phyloP scores from a whole-genome alignment of 345 rosid species.

The Ailanthus altissimus region DNA sequence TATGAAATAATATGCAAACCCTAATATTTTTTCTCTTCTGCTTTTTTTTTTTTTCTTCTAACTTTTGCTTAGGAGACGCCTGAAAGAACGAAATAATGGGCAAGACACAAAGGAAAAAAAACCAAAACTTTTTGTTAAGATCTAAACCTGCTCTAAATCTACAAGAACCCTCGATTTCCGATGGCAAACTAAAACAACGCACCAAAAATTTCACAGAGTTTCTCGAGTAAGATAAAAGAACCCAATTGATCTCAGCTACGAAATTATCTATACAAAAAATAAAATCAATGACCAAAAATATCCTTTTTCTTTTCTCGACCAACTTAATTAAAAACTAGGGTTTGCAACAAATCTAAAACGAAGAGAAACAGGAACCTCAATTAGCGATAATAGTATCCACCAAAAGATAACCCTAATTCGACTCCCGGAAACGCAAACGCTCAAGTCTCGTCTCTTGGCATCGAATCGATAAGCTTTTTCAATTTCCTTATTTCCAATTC shows the following conservation, averaged over 20 bases:
- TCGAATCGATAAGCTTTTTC: slow-evolving; percentile 21
- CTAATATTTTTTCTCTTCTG: slow-evolving; percentile 14
- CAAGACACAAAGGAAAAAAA: background rate
- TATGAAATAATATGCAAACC: slow-evolving; percentile 24
- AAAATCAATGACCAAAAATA: background rate
- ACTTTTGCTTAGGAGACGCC: background rate
- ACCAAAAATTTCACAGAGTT: slow-evolving; percentile 47
- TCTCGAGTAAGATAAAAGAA: slow-evolving; percentile 21
- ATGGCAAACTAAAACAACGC: slow-evolving; percentile 48
- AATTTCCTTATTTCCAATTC: background rate
- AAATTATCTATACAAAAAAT: slow-evolving; percentile 20
- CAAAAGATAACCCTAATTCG: slow-evolving; percentile 20
- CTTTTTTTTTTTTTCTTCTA: slow-evolving; percentile 8
- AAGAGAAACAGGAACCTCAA: slow-evolving; percentile 13
- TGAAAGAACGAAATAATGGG: background rate
- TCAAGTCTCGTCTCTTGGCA: slow-evolving; percentile 16
- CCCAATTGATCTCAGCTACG: background rate
- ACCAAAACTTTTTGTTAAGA: slow-evolving; percentile 5
- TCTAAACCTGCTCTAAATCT: slow-evolving; percentile 14
- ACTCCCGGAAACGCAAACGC: slow-evolving; percentile 29
- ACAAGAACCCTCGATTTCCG: slow-evolving; percentile 47
- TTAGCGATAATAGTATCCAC: slow-evolving; percentile 22
- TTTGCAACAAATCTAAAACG: slow-evolving; percentile 23
- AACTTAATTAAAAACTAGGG: slow-evolving; percentile 21
- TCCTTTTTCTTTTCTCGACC: background rate